A percentile compares a stretch with the other conserved stretches of the same genome.
These are phyloP conservation scores for Fusarium temperatum DNA, from an alignment of 2,329 filamentous ascomycete species.

Conservation along the genomic window DNA sequence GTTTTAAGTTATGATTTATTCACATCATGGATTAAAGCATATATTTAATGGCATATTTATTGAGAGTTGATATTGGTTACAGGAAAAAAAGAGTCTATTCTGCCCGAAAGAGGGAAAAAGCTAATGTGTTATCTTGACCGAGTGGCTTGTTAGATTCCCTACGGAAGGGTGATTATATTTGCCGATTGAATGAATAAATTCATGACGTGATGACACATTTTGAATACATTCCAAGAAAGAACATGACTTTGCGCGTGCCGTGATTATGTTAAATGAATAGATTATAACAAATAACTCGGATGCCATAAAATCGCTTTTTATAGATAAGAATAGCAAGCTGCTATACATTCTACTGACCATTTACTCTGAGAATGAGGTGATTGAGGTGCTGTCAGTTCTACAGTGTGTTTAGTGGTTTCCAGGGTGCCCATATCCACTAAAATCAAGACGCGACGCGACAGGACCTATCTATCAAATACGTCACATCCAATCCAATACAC, in stretches of 20 bases:
- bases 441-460: constrained; percentile 16
- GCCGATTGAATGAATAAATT: neutral
- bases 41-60: no score
- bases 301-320: neutral
- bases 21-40: no score
- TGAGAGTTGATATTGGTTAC: no score
- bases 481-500: neutral
- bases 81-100: no score
- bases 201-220: neutral
- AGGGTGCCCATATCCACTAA: neutral
- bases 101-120: no score
- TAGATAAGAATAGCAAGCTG: neutral
- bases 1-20: no score
- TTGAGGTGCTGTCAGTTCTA: neutral
- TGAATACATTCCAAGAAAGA: neutral
- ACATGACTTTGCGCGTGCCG: neutral
- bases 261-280: neutral
- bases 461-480: constrained; percentile 15
- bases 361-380: neutral
- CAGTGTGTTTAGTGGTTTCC: neutral
- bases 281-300: neutral
- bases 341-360: neutral
- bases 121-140: no score
- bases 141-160: no score
- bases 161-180: no score